Percentiles rank a stretch among this genome's conserved stretches.
Evolutionary conservation across 2,329 filamentous ascomycete species (phyloP).

Genomic region (Fusarium nematophilum): DNA sequence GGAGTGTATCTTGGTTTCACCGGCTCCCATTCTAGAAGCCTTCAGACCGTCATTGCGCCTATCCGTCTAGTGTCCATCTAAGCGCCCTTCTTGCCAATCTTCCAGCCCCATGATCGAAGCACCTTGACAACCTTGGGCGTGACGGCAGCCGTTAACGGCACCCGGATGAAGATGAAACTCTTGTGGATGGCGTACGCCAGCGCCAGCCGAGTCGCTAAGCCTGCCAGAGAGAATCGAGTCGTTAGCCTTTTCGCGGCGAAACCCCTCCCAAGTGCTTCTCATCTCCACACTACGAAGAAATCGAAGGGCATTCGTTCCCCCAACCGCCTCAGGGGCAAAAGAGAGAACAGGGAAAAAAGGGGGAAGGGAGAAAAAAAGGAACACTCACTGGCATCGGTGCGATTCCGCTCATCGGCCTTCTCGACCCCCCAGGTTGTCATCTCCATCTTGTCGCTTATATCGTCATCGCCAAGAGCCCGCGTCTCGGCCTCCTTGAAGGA

Average conservation of each 20-base stretch:
- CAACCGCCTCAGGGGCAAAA: slow-evolving; percentile 20
- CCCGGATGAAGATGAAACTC: slow-evolving; percentile 95
- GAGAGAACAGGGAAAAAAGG: no score
- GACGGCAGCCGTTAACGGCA: slow-evolving; percentile 89
- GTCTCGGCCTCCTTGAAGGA: slow-evolving; percentile 60
- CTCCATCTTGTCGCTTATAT: slow-evolving; percentile 60
- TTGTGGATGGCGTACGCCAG: slow-evolving; percentile 98
- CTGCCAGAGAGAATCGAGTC: slow-evolving; percentile 49
- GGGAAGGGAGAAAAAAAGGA: neutral
- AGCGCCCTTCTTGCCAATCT: slow-evolving; percentile 80
- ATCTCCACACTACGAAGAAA: slow-evolving; percentile 7
- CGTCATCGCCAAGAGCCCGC: slow-evolving; percentile 56
- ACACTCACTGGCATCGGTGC: slow-evolving; percentile 79
- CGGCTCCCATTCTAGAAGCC: slow-evolving; percentile 18
- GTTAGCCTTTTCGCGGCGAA: slow-evolving; percentile 38
- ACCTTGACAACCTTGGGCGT: slow-evolving; percentile 95
- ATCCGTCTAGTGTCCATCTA: slow-evolving; percentile 16
- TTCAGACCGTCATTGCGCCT: slow-evolving; percentile 12
- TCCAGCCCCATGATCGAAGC: slow-evolving; percentile 89
- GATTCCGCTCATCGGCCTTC: slow-evolving; percentile 70
- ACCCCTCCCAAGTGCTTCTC: slow-evolving; percentile 13
- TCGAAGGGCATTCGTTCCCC: slow-evolving; percentile 9
- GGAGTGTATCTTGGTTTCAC: slow-evolving; percentile 19
- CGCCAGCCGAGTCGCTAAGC: slow-evolving; percentile 82
- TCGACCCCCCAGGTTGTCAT: slow-evolving; percentile 70